Base-by-base conservation (phyloP, 805 yeast species). In the Millerozyma miso region DNA sequence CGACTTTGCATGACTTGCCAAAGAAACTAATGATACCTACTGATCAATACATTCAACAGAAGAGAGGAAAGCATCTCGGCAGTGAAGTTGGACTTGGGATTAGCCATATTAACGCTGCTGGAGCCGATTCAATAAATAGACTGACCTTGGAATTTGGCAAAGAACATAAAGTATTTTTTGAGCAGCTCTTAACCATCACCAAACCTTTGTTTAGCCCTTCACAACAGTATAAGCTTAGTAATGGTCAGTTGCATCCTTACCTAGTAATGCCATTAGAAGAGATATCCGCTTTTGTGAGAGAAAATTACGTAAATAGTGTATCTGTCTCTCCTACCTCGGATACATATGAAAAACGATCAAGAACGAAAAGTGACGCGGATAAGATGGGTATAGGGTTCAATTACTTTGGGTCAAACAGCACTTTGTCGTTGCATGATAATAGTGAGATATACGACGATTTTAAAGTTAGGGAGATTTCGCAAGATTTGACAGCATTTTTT, bases 1-100 rank as follows among this genome's bases (percentile, higher is more conserved):
- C 51, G 0, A 43, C 56, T 3, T 43, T 61, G n/a, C 35, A 41
- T 19, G 66, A 61, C 29, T 50, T 62, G 5, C 67, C 59, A 33
- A 62, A 54, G 39, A 64, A 61, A 46, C 37, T 64, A 20, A 47
- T 63, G 50, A 40, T 58, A 7, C 71, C 71, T 4, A 63, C 68
- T 1, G 71, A 65, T 40, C 71, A 64, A 46, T 65, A 52, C 39
- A 38, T 65, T 12, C 62, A 49, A 43, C 50, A 45, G 23, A 58
- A 53, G 38, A 40, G 49, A 35, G 56, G 55, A 35, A 52, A 52
- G 35, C 35, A 45, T 19, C 51, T 29, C 10, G 31, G 35, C 6
- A 46, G 31, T 31, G 60, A 53, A 14, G 33, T 50, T 14, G 60
- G 62, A 7, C 36, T 58, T 14, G 62, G 62, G 6, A 54, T 59